Base-by-base conservation (phyloP, 1,139 yeast species). In the Taiozyma sp. region DNA sequence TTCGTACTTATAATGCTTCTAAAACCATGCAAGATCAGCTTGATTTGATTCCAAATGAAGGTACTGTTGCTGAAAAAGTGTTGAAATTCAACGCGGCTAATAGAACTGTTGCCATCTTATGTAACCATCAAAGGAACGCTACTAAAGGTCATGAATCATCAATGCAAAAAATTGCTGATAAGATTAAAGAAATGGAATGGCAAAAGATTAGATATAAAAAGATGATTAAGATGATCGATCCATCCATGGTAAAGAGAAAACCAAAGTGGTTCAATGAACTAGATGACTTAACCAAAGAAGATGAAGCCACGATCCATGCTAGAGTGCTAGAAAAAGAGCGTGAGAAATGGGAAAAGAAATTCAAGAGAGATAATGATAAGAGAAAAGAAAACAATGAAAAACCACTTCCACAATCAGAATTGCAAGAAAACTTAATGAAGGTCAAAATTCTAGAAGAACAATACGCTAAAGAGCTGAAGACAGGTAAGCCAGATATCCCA, bases 1-100 rank as follows among this genome's bases (percentile, higher is more conserved):
- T 93, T 76, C 95, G 98, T 82, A 91, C 98, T 0, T 93, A 88
- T 67, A 91, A 91, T 70, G 98, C 98, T 0, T 88, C 97, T 2
- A 88, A 88, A 65, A 90, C 97, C 2, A 90, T 91, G 97, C 97
- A 91, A 70, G 95, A 90, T 64, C 97, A 89, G 67, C 68, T 91
- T 53, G 96, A 88, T 65, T 71, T 83, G 62, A 89, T 91, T 56
- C 77, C 83, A 22, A 85, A 88, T 64, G 86, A 81, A 64, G 97
- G 97, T 39, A 83, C 96, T 0, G 86, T 89, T 14, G 84, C 87
- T 19, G 97, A 91, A 65, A 91, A 90, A 64, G 85, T 90, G 48
- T 84, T 90, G 50, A 83, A 81, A 56, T 91, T 86, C 69, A 91
- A 91, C 68, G 97, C 97, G 14, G 98, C 98, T 4, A 91, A 91